A percentile compares a stretch with the other conserved stretches of the same genome.
These are phyloP conservation scores for Hymenoscyphus linearis DNA, from an alignment of 2,329 filamentous ascomycete genomes.

Conservation along the genomic window DNA sequence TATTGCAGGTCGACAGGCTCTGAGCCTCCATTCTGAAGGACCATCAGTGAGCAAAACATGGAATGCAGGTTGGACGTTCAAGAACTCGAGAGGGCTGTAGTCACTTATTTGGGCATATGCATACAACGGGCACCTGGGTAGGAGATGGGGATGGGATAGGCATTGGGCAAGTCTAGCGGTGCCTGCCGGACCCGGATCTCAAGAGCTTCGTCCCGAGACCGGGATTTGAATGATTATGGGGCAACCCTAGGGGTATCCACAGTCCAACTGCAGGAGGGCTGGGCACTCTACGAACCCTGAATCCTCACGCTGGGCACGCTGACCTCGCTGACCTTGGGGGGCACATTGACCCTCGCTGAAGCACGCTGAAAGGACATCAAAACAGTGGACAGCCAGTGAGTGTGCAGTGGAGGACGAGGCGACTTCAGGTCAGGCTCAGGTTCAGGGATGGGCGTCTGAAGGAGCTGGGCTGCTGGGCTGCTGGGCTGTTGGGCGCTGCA, in stretches of 20 bases:
- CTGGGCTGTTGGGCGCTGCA: too few species aligned
- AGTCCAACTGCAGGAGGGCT: not conserved
- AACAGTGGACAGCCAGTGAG: not conserved
- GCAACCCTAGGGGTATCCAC: not conserved
- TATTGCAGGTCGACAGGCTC: slow-evolving; percentile 30
- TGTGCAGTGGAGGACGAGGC: not conserved
- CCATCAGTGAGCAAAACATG: slow-evolving; percentile 19
- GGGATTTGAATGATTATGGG: not conserved
- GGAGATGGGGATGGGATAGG: too few species aligned
- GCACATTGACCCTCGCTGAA: not conserved
- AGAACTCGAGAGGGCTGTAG: not conserved
- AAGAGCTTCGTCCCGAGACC: not conserved
- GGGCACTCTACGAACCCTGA: not conserved
- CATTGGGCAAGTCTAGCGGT: not conserved
- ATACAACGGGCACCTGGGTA: too few species aligned
- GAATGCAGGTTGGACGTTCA: too few species aligned
- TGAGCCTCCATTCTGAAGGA: slow-evolving; percentile 31
- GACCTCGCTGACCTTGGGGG: too few species aligned
- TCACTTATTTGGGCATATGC: not conserved
- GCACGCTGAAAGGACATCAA: not conserved
- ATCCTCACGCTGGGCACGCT: too few species aligned
- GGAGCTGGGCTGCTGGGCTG: not conserved
- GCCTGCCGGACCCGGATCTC: not conserved
- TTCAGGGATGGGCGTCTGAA: not conserved
- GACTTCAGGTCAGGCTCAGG: not conserved